A percentile compares a stretch with the other conserved stretches of the same genome.
Conservation (phyloP, 208 protist species). For the Trypanosoma conorhini region DNA sequence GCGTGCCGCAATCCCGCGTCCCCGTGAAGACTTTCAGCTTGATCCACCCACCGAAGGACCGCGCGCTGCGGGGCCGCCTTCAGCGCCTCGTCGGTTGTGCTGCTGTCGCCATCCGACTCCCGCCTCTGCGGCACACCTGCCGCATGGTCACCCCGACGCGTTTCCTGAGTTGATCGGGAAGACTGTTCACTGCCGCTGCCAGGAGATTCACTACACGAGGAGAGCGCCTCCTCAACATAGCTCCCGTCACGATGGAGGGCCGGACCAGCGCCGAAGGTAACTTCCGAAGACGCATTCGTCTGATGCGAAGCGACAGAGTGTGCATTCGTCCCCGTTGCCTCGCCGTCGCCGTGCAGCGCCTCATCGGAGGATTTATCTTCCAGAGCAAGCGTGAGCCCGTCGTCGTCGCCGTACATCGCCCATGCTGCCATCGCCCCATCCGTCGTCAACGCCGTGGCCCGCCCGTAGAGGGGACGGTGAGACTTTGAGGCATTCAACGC, state of each 20-base stretch:
- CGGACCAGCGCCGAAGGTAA: neutral
- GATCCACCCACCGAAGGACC: slow-evolving; percentile 27
- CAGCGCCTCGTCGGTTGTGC: neutral
- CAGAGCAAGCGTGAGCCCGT: neutral
- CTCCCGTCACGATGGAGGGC: too few relatives aligned
- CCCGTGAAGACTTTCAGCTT: neutral
- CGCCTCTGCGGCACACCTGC: neutral
- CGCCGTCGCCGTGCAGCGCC: neutral
- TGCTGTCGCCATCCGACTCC: neutral
- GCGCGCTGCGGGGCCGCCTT: slow-evolving; percentile 22
- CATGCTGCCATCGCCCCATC: slow-evolving; percentile 15
- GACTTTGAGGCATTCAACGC: neutral
- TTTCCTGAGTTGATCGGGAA: neutral
- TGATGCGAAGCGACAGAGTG: neutral
- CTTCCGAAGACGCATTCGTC: neutral
- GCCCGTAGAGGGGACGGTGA: neutral
- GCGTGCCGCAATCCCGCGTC: neutral
- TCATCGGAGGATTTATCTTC: neutral
- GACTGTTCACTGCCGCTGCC: neutral
- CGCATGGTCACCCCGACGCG: neutral
- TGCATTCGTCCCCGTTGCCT: neutral
- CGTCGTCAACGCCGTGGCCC: slow-evolving; percentile 9
- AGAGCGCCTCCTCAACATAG: too few relatives aligned
- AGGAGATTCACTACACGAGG: too few relatives aligned
- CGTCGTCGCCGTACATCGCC: slow-evolving; percentile 19